A percentile compares a stretch with the other conserved stretches of the same genome.
phyloP scores from a whole-genome alignment of 2,329 filamentous ascomycete species.

The Chrysoporthe cubensis region DNA sequence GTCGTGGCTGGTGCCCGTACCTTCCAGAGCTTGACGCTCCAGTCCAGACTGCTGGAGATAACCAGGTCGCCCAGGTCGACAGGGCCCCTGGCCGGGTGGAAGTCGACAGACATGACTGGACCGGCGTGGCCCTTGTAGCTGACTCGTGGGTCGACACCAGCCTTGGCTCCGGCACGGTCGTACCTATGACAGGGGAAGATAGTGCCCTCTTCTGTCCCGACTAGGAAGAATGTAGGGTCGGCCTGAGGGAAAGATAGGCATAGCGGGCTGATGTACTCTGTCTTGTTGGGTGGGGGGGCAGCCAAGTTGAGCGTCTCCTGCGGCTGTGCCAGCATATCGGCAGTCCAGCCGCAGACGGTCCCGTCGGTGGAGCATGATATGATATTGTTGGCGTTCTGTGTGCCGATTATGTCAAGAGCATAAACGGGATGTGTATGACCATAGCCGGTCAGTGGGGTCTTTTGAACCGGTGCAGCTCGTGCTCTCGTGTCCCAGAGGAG shows the following conservation, averaged over 20 bases:
- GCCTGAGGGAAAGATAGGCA: constrained; percentile 93
- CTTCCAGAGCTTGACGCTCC: constrained; percentile 97
- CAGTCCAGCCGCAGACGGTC: constrained; percentile 94
- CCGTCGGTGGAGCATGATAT: constrained; percentile 96
- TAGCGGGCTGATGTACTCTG: constrained; percentile 92
- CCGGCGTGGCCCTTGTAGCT: constrained; percentile 89
- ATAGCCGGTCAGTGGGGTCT: constrained; percentile 91
- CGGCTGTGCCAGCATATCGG: constrained; percentile 96
- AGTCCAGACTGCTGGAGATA: constrained; percentile 89
- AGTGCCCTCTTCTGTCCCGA: constrained; percentile 93
- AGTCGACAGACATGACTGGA: constrained; percentile 94
- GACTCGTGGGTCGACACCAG: constrained; percentile 87
- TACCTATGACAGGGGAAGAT: constrained; percentile 98
- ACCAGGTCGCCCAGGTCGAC: constrained; percentile 94
- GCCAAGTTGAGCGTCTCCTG: constrained; percentile 91
- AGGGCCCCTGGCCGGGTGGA: constrained; percentile 89
- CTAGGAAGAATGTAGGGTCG: constrained; percentile 96
- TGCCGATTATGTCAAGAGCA: constrained; percentile 92
- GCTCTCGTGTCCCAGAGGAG: constrained; percentile 96
- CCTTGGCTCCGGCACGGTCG: constrained; percentile 95
- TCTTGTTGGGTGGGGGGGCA: constrained; percentile 83
- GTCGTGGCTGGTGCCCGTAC: constrained; percentile 79
- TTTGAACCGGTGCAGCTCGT: constrained; percentile 87
- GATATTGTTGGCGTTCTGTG: constrained; percentile 98
- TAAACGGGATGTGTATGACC: constrained; percentile 98